A percentile compares a stretch with the other conserved stretches of the same genome.
Evolutionary conservation across 176 grass and related monocot genomes (phyloP).

Genomic region (Bromus sterilis): DNA sequence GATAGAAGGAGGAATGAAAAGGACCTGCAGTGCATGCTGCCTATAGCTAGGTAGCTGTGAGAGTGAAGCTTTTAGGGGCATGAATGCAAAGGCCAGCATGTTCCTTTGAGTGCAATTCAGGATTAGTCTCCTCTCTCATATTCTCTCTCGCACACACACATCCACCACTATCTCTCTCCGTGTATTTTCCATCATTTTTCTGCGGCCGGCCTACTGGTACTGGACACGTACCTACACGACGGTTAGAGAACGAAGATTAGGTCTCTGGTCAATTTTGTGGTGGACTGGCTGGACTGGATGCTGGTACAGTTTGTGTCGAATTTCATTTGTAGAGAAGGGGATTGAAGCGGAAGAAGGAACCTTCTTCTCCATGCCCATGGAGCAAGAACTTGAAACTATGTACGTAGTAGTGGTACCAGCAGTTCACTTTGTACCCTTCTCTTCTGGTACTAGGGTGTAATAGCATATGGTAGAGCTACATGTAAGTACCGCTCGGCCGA

Average conservation of each 20-base stretch:
- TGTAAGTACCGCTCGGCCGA: too few species aligned
- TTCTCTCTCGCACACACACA: constrained; percentile 15
- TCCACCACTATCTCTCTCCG: constrained; percentile 14
- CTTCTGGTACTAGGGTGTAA: too few species aligned
- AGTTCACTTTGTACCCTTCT: too few species aligned
- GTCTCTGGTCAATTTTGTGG: not conserved
- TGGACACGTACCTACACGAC: not conserved
- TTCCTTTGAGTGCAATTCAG: constrained; percentile 91
- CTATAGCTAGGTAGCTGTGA: not conserved
- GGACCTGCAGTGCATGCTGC: not conserved
- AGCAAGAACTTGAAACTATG: too few species aligned
- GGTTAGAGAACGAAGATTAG: not conserved
- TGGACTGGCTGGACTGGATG: not conserved
- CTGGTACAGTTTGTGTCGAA: too few species aligned
- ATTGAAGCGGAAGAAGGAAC: too few species aligned
- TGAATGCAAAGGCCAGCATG: not conserved
- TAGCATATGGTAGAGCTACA: too few species aligned
- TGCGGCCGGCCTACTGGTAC: not conserved
- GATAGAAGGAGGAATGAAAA: not conserved
- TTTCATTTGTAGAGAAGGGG: too few species aligned
- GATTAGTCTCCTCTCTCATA: not conserved
- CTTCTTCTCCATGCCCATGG: too few species aligned
- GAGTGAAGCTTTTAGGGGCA: constrained; percentile 24
- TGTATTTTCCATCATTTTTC: not conserved
- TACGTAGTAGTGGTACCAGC: too few species aligned